Evolutionary conservation across 2,329 filamentous ascomycete species (phyloP).

Genomic region (Pyrenochaeta sp.): DNA sequence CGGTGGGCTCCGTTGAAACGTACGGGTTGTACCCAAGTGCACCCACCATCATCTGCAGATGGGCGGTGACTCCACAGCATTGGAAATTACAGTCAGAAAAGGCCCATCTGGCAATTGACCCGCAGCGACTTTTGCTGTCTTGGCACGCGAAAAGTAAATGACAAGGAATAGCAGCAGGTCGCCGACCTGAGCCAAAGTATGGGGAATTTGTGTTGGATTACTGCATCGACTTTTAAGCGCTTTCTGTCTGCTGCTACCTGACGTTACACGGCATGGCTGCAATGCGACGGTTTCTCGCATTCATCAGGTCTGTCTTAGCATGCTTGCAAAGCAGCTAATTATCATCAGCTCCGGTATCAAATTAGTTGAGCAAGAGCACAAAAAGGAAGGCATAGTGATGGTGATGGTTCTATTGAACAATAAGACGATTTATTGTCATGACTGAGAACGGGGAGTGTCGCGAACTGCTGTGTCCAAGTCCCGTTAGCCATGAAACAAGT

Average conservation of each 20-base stretch:
- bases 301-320: background rate
- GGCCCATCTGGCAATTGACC: background rate
- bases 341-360: background rate
- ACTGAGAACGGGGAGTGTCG: background rate
- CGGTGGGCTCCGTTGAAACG: background rate
- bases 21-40: constrained; percentile 1
- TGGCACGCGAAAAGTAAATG: background rate
- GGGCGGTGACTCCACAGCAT: constrained; percentile 5
- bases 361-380: background rate
- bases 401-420: background rate
- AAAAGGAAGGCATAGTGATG: background rate
- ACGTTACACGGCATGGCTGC: constrained; percentile 11
- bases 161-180: constrained; percentile 17
- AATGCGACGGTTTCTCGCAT: constrained; percentile 4
- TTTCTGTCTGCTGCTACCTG: constrained; percentile 5
- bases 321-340: background rate
- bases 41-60: background rate
- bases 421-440: background rate
- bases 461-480: background rate
- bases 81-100: background rate
- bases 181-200: constrained; percentile 42
- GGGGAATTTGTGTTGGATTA: constrained; percentile 19
- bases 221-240: constrained; percentile 3
- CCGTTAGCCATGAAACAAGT: background rate
- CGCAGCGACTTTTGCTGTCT: background rate